Conservation (phyloP, 768 basidiomycete species). For the Brasilioporus rufonigricans region DNA sequence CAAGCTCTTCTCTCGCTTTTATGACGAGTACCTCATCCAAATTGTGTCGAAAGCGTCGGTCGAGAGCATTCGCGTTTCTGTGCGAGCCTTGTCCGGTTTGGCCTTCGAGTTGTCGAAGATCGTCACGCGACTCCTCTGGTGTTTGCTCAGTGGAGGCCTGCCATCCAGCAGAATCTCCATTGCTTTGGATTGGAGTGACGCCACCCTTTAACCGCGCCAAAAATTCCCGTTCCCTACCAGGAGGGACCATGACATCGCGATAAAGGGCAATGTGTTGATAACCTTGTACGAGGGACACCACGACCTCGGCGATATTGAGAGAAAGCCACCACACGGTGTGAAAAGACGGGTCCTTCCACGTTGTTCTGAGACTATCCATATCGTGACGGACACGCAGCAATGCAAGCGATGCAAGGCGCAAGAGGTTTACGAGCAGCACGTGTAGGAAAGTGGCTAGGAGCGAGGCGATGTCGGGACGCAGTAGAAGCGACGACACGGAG, state of each 20-base stretch:
- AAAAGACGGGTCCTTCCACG: constrained; percentile 59
- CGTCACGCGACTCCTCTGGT: constrained; percentile 10
- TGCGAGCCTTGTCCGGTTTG: constrained; percentile 4
- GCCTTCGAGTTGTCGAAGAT: constrained; percentile 21
- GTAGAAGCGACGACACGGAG: constrained; percentile 33
- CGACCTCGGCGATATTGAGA: constrained; percentile 64
- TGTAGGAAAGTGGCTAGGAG: constrained; percentile 43
- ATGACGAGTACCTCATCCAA: constrained; percentile 62
- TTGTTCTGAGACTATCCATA: constrained; percentile 41
- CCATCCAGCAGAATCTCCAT: constrained; percentile 12
- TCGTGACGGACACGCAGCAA: constrained; percentile 50
- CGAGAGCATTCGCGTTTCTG: constrained; percentile 3
- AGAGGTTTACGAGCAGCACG: constrained; percentile 48
- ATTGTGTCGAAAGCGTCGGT: constrained; percentile 57
- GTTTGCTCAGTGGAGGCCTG: constrained; percentile 7
- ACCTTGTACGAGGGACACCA: constrained; percentile 64
- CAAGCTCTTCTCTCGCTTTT: constrained; percentile 71
- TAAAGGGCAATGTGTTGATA: constrained; percentile 69
- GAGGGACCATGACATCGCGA: constrained; percentile 60
- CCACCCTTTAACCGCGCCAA: constrained; percentile 28
- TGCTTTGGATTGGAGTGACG: constrained; percentile 3
- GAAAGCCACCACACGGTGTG: constrained; percentile 74
- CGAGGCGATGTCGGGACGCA: constrained; percentile 28
- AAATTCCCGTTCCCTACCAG: constrained; percentile 40
- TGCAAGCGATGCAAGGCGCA: constrained; percentile 55